Evolutionary conservation across 768 basidiomycete species (phyloP).

Genomic region (Postia placenta): DNA sequence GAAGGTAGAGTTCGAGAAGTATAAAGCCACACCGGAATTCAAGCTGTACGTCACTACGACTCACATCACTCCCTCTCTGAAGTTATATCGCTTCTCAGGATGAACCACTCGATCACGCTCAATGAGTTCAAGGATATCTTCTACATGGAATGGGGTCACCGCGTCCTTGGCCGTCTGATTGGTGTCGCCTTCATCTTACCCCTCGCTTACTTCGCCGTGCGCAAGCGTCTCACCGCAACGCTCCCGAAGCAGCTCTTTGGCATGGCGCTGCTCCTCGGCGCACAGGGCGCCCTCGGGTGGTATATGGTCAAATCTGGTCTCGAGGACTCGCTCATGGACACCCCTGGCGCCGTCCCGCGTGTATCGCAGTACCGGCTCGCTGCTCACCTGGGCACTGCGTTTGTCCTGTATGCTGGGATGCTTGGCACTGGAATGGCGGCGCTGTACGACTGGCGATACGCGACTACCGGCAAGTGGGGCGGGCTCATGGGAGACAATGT

Average conservation of each 20-base stretch:
- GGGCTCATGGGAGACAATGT: constrained; percentile 35
- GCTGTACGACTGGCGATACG: constrained; percentile 76
- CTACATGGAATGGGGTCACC: constrained; percentile 98
- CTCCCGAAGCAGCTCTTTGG: constrained; percentile 62
- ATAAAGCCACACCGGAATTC: constrained; percentile 92
- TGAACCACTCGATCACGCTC: constrained; percentile 84
- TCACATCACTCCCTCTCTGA: too few species aligned
- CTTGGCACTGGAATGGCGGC: constrained; percentile 70
- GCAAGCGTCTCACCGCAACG: constrained; percentile 59
- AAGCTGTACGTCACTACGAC: constrained; percentile 62
- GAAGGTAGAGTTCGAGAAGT: constrained; percentile 88
- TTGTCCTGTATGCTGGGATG: constrained; percentile 93
- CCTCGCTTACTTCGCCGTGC: constrained; percentile 70
- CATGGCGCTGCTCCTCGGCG: constrained; percentile 78
- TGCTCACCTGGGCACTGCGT: constrained; percentile 87
- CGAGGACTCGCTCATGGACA: constrained; percentile 73
- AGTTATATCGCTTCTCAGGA: constrained; percentile 34
- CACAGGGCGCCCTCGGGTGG: constrained; percentile 93
- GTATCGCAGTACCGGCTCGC: constrained; percentile 97
- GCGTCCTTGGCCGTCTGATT: constrained; percentile 84
- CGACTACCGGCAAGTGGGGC: constrained; percentile 50
- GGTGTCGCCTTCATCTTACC: constrained; percentile 82
- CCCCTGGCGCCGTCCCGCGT: constrained; percentile 81
- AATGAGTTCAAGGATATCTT: constrained; percentile 95
- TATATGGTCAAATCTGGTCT: constrained; percentile 99